phyloP scores from a whole-genome alignment of 768 basidiomycete species.

The Termitomyces sp. region DNA sequence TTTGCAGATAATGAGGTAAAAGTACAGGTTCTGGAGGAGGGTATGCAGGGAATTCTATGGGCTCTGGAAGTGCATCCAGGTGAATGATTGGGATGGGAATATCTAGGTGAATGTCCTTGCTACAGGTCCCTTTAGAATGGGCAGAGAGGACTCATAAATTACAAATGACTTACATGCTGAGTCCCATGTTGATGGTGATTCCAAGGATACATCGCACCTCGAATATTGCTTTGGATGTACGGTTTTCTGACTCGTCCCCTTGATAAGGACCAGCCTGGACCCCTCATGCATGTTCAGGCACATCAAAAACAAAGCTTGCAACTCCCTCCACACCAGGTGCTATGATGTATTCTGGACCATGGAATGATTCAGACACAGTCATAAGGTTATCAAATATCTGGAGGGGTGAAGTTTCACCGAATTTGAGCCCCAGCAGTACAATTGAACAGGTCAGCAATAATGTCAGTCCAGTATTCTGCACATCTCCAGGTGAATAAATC shows the following conservation, averaged over 20 bases:
- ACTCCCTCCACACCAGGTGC: slow-evolving; percentile 74
- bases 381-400: slow-evolving; percentile 67
- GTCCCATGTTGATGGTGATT: slow-evolving; percentile 65
- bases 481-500: neutral
- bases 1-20: slow-evolving; percentile 20
- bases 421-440: slow-evolving; percentile 42
- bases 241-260: slow-evolving; percentile 39
- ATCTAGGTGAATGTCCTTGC: slow-evolving; percentile 67
- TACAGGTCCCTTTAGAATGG: slow-evolving; percentile 23
- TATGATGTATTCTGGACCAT: slow-evolving; percentile 71
- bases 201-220: slow-evolving; percentile 63
- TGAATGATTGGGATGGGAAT: slow-evolving; percentile 66
- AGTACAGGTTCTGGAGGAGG: slow-evolving; percentile 17
- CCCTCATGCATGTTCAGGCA: slow-evolving; percentile 64
- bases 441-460: slow-evolving; percentile 60
- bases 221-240: slow-evolving; percentile 54
- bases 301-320: slow-evolving; percentile 75
- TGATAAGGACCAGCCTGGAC: slow-evolving; percentile 59
- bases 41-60: slow-evolving; percentile 19
- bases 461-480: slow-evolving; percentile 65
- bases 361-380: slow-evolving; percentile 68
- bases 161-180: slow-evolving; percentile 52
- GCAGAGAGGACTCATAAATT: neutral
- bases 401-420: slow-evolving; percentile 41
- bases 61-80: slow-evolving; percentile 44